A percentile compares a stretch with the other conserved stretches of the same genome.
phyloP scores from a whole-genome alignment of 2,329 filamentous ascomycete genomes.

The Penicillium sp. region DNA sequence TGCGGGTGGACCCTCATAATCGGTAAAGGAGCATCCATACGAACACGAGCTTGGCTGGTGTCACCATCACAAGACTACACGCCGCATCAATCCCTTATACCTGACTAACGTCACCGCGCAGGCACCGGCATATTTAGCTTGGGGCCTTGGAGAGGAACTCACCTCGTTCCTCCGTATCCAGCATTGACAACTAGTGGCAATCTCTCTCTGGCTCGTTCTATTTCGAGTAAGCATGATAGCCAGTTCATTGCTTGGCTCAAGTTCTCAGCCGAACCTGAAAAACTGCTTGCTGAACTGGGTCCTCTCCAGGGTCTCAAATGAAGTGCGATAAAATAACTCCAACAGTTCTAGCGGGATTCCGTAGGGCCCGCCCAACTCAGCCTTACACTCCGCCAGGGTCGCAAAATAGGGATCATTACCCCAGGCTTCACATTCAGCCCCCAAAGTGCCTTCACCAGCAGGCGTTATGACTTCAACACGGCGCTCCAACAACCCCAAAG shows the following conservation, averaged over 20 bases:
- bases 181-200: background rate
- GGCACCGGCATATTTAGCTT: background rate
- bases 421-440: background rate
- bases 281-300: background rate
- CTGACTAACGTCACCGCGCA: background rate
- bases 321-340: background rate
- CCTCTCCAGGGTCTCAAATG: background rate
- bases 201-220: background rate
- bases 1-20: too few relatives aligned
- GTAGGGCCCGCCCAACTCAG: background rate
- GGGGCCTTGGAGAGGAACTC: background rate
- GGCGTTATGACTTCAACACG: background rate
- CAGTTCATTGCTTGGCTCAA: too few relatives aligned
- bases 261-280: background rate
- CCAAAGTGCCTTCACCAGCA: background rate
- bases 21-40: background rate
- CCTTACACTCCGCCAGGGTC: slow-evolving; percentile 1
- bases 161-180: background rate
- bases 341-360: background rate
- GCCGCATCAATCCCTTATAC: background rate
- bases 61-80: background rate
- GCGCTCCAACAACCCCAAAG: background rate
- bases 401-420: background rate
- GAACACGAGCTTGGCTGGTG: background rate
- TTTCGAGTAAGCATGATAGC: background rate